Base-by-base conservation (phyloP, 306 rosid species). In the Prunus mira region DNA sequence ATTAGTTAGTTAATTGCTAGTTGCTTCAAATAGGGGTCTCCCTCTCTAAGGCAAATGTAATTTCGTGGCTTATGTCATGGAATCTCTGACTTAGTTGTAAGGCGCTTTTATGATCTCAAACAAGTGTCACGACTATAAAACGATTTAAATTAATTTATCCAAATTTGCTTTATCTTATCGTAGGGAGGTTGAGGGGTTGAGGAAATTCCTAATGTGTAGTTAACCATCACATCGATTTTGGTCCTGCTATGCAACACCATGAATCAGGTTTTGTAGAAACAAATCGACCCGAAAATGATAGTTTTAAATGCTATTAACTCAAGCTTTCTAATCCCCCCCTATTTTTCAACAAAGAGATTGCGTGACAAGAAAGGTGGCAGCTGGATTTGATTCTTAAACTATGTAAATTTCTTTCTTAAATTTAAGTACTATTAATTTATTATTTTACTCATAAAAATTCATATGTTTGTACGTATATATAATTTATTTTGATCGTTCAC, bases 201-300 rank as follows among this genome's bases (percentile, higher is more conserved):
- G 13, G 50, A 57, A 57, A 1, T 77, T 58, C 38, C 25, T 25
- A 14, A 20, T 28, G 38, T 8, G 30, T 43, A 3, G 78, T 56
- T 84, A 61, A 18, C 65, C 13, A 70, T 84, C 80, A 78, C 75
- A 81, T 84, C 69, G 12, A 82, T 54, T 66, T 67, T 67, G 84
- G 74, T 62, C 72, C 52, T 61, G 27, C 0, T 54, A 13, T 52
- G 51, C 25, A 51, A 6, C 22, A 11, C 54, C 52, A 63, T 30
- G 54, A 51, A 58, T 41, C 30, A 5, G 14, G 6, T 61, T 38
- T 9, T 52, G 13, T 18, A 69, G 41, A 46, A 43, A 54, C 46
- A 64, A 19, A 30, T n/a, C 11, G 14, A 51, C 67, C 30, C 10
- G 71, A 79, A 75, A 75, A 46, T 62, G 74, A 71, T 22, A 41